These are phyloP conservation scores for Phytophthora crassamura DNA, from an alignment of 352 stramenopile species.

Conservation along the genomic window DNA sequence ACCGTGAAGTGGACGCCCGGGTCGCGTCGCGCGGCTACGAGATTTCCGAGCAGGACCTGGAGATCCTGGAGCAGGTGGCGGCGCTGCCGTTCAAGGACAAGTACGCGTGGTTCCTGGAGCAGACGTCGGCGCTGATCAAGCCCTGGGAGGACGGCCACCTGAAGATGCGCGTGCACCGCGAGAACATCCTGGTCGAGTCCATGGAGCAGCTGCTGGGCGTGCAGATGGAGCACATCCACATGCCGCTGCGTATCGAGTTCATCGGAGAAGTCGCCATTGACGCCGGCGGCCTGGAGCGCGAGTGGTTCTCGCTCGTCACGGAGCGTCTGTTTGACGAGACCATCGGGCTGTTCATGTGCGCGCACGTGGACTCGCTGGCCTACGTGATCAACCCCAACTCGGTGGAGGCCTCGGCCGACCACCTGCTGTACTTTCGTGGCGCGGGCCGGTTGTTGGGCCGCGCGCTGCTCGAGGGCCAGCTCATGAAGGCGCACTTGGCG, in stretches of 20 bases:
- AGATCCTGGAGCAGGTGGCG: conserved; percentile 87
- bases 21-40: conserved; percentile 88
- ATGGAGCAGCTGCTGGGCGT: conserved; percentile 87
- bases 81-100: conserved; percentile 90
- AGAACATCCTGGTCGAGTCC: conserved; percentile 86
- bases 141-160: conserved; percentile 86
- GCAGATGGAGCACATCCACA: conserved; percentile 89
- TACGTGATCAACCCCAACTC: conserved; percentile 89
- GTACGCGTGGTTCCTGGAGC: conserved; percentile 87
- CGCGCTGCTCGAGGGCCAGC: conserved; percentile 96
- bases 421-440: conserved; percentile 98
- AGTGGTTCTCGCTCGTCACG: conserved; percentile 90
- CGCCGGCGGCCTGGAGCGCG: conserved; percentile 87
- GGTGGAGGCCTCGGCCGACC: conserved; percentile 89
- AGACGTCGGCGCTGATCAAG: conserved; percentile 85
- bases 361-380: conserved; percentile 77
- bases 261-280: conserved; percentile 91
- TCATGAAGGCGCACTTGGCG: conserved; percentile 86
- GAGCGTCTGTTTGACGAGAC: conserved; percentile 89
- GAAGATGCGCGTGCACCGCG: conserved; percentile 86
- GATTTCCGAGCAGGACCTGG: conserved; percentile 88
- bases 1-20: conserved; percentile 85
- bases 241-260: conserved; percentile 90
- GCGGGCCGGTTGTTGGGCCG: conserved; percentile 95
- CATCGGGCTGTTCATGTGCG: conserved; percentile 89